A percentile compares a stretch with the other conserved stretches of the same genome.
These are phyloP conservation scores for Domatiomyces catenatus DNA, from an alignment of 2,329 filamentous ascomycete genomes.

Conservation along the genomic window DNA sequence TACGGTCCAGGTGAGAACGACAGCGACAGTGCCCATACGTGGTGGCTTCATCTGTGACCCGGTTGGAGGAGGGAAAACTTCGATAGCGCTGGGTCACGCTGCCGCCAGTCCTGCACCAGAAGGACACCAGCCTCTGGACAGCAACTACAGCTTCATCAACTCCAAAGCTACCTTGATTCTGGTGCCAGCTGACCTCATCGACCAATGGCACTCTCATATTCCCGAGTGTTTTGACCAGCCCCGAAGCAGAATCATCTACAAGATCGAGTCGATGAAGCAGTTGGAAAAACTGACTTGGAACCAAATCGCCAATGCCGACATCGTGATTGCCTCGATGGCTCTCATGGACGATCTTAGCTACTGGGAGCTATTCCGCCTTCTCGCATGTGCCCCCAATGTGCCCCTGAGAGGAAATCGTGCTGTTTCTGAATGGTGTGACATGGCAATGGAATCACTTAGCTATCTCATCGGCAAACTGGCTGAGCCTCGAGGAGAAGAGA, in stretches of 20 bases:
- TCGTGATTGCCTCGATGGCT: constrained; percentile 40
- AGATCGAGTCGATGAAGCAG: constrained; percentile 11
- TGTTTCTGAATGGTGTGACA: constrained; percentile 40
- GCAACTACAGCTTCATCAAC: not conserved
- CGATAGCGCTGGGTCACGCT: constrained; percentile 43
- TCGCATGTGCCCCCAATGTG: constrained; percentile 33
- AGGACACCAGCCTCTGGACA: not conserved
- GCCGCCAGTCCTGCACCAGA: constrained; percentile 18
- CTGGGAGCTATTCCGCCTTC: constrained; percentile 33
- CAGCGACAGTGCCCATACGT: constrained; percentile 25
- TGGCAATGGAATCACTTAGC: constrained; percentile 27
- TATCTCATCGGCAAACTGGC: not conserved
- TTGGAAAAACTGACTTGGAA: constrained; percentile 30
- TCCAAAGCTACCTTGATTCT: constrained; percentile 45
- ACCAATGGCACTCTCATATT: constrained; percentile 45
- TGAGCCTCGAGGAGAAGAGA: not conserved
- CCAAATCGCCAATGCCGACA: constrained; percentile 34
- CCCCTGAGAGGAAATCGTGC: constrained; percentile 30
- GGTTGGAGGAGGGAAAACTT: constrained; percentile 54
- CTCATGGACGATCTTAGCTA: constrained; percentile 36
- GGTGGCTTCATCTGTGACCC: constrained; percentile 50
- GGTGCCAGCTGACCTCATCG: constrained; percentile 38
- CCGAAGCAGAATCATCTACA: not conserved
- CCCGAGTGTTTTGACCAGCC: constrained; percentile 31
- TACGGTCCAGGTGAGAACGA: constrained; percentile 38